A percentile compares a stretch with the other conserved stretches of the same genome.
phyloP scores from a whole-genome alignment of 192 early-diverging fungal genomes.

The Dissophora globulifera region DNA sequence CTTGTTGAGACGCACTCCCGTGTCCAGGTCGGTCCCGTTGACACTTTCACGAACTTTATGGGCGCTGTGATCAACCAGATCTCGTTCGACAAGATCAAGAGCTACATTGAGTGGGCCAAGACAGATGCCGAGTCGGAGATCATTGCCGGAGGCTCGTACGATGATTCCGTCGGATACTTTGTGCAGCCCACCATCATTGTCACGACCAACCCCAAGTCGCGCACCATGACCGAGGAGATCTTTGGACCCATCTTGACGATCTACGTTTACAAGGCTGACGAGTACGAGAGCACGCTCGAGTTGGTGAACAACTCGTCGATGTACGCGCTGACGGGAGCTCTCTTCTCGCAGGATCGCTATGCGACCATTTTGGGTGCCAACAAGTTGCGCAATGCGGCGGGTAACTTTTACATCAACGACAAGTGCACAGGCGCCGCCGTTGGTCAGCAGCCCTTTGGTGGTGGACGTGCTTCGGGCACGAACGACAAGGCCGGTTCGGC shows the following conservation, averaged over 20 bases:
- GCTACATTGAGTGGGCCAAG: constrained; percentile 87
- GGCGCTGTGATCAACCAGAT: constrained; percentile 93
- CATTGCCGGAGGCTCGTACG: constrained; percentile 90
- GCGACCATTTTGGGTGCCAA: constrained; percentile 79
- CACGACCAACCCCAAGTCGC: constrained; percentile 83
- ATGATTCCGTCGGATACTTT: constrained; percentile 89
- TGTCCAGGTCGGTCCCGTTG: constrained; percentile 87
- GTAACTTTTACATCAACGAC: constrained; percentile 99
- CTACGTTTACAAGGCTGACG: constrained; percentile 80
- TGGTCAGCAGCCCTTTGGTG: constrained; percentile 98
- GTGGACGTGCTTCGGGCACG: constrained; percentile 93
- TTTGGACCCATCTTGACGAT: constrained; percentile 97
- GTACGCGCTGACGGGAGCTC: constrained; percentile 91
- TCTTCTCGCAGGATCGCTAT: constrained; percentile 91
- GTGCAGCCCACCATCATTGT: constrained; percentile 92
- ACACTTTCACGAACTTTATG: constrained; percentile 88
- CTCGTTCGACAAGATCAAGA: constrained; percentile 92
- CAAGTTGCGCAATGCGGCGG: constrained; percentile 86
- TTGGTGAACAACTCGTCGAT: constrained; percentile 79
- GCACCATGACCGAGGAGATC: constrained; percentile 95
- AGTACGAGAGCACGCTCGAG: constrained; percentile 81
- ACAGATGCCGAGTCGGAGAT: constrained; percentile 76
- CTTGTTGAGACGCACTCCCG: constrained; percentile 74
- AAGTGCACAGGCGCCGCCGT: constrained; percentile 98
- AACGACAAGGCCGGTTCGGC: constrained; percentile 98